Evolutionary conservation across 1,139 yeast species (phyloP), one percentile per base, ranked within the genome.

Genomic region (Eremothecium cymbalariae): DNA sequence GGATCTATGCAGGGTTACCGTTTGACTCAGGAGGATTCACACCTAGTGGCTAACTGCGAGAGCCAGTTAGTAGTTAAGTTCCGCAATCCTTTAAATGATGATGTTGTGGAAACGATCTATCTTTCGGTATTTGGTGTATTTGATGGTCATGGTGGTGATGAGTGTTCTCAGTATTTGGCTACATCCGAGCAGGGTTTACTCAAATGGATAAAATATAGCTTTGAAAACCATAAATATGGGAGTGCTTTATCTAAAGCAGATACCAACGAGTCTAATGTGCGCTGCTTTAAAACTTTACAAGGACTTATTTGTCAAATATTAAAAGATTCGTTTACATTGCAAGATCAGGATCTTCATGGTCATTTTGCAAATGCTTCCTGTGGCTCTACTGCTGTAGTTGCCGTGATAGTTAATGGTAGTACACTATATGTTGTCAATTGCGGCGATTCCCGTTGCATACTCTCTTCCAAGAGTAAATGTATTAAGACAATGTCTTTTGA

Each of bases 1-100:
- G 90, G 88, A 2, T 71, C 82, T 23, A 80, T 81, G 84, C 88
- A 80, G 52, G 90, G 93, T 3, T 80, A 79, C 56, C 59, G 93
- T 33, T 63, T 75, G 54, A 67, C 80, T 8, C 83, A 80, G 77
- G 93, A 81, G 50, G 93, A 81, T 57, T 83, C 88, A 4, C 83
- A 76, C 53, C 68, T 54, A 23, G 69, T 57, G 62, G 43, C 46
- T 17, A 59, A 53, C 38, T 56, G 51, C 27, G 47, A 45, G 9
- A 44, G 46, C 12, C 31, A 46, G 1, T 28, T 42, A 25, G 34
- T 37, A 9, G 44, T 54, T 11, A 41, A 69, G 11, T 55, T 55
- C 35, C 52, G 51, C 34, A 47, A 55, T 28, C 62, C 61, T 5
- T 47, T 55, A 25, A 48, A 46, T 18, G 51, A 53, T 3, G 37